Conservation (phyloP, 176 grass and related monocot species). For the Musa beccarii region DNA sequence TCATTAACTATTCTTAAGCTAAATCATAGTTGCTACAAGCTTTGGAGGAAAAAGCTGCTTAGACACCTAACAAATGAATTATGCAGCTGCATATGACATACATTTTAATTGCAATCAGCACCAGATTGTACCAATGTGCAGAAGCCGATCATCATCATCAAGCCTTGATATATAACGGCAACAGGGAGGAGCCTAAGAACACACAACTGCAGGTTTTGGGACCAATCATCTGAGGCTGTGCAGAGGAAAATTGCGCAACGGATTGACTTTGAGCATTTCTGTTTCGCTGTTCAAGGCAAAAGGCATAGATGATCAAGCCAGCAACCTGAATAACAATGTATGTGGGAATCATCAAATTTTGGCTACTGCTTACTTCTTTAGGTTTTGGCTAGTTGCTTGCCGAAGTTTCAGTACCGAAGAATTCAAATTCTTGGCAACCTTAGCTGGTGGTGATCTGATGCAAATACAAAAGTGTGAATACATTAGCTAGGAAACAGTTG, state of each 20-base stretch:
- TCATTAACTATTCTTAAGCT: no score
- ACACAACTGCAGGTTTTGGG: neutral
- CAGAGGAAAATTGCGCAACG: slow-evolving; percentile 68
- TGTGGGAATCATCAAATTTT: neutral
- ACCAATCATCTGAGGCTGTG: slow-evolving; percentile 52
- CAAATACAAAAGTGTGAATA: neutral
- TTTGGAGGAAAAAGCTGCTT: no score
- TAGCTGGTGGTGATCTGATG: slow-evolving; percentile 37
- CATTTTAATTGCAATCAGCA: no score
- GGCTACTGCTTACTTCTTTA: slow-evolving; percentile 59
- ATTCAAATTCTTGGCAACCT: slow-evolving; percentile 48
- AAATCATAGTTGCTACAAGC: no score
- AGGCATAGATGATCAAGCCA: slow-evolving; percentile 8
- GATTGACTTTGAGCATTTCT: slow-evolving; percentile 87
- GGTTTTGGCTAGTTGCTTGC: slow-evolving; percentile 50
- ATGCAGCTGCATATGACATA: no score
- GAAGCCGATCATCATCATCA: neutral
- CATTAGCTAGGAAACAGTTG: no score
- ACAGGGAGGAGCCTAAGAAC: neutral
- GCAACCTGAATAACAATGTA: neutral
- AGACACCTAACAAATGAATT: no score
- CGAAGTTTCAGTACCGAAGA: slow-evolving; percentile 60
- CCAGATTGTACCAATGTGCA: no score
- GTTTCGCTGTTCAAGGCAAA: slow-evolving; percentile 59
- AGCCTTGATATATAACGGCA: neutral